Base-by-base conservation (phyloP, 2,329 filamentous ascomycete genomes). In the Phaeosphaeria sp. region DNA sequence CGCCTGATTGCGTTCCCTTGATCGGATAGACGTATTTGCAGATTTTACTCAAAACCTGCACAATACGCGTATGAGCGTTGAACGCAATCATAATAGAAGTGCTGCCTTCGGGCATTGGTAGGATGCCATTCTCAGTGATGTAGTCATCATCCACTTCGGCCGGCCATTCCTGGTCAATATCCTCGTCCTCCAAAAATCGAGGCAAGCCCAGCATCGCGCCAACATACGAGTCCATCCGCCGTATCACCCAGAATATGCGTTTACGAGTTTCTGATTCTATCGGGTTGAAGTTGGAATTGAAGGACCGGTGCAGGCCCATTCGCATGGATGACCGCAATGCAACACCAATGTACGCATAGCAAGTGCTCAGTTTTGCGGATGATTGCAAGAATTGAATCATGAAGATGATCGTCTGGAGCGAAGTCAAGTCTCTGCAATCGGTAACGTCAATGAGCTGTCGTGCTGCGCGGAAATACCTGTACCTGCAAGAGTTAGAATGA, bases 21-120 rank as follows among this genome's bases (percentile, higher is more conserved):
- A 88, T 84, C 0, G 87, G 87, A 66, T 89, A 89, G 11, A 89
- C 84, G 53, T 86, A 85, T 66, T 83, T 84, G 50, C 88, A 85
- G 46, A 88, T 86, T 71, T 89, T 89, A 52, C 83, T 78, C 27
- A 89, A 76, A 39, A 89, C 83, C 40, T 81, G 78, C 5, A 86
- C 81, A 21, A 89, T 78, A 45, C 80, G 79, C 3, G 84, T 86
- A 61, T 89, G 86, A 1, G 85, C 84, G 69, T 88, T 89, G 60
- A 83, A 83, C 17, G 84, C 87, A 22, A 82, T 81, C 77, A 87
- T 84, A n/a, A 87, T 66, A 3, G 86, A 83, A 2, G 85, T 82
- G 21, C 78, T 76, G 43, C 83, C 83, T 27, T 82, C 73, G 2
- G 86, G 86, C 79, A 86, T 85, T 2, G 84, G 80, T 50, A 79